Conservation (phyloP, 164 flowering plant genomes). For the Nelumbo lutea region DNA sequence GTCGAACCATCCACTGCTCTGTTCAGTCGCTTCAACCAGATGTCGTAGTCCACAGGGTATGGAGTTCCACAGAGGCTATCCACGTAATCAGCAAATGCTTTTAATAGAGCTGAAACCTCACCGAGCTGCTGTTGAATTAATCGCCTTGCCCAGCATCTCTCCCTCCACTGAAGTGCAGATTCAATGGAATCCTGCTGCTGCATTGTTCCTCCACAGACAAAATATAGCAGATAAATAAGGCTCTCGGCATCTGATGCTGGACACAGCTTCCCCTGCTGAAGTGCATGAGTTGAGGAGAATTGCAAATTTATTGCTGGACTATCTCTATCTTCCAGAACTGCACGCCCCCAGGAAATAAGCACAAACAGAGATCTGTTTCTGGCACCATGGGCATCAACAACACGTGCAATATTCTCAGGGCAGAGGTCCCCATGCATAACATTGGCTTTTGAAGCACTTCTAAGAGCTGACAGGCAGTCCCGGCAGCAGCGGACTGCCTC, state of each 20-base stretch:
- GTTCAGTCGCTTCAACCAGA: conserved; percentile 67
- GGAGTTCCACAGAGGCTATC: conserved; percentile 89
- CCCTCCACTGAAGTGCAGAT: conserved; percentile 79
- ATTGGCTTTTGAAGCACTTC: conserved; percentile 46
- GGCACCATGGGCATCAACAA: conserved; percentile 25
- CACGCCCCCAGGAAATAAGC: conserved; percentile 72
- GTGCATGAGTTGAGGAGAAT: conserved; percentile 77
- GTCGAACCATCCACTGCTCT: conserved; percentile 43
- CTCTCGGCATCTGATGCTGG: conserved; percentile 85
- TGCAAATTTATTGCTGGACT: conserved; percentile 71
- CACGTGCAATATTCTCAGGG: conserved; percentile 67
- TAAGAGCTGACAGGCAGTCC: conserved; percentile 69
- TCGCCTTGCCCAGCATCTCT: conserved; percentile 65
- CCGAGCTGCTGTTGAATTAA: conserved; percentile 72
- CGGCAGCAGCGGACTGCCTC: conserved; percentile 70
- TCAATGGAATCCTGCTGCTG: conserved; percentile 72
- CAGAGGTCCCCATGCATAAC: conserved; percentile 78
- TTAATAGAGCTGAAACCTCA: conserved; percentile 69
- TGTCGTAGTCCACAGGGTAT: conserved; percentile 68
- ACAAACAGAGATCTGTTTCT: conserved; percentile 24
- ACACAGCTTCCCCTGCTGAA: conserved; percentile 77
- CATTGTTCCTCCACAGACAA: conserved; percentile 54
- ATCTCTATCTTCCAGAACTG: conserved; percentile 79
- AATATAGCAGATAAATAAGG: conserved; percentile 64
- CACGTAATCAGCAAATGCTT: conserved; percentile 85